These are phyloP conservation scores for Cystobasidium pallidum DNA, from an alignment of 1,284 basidiomycete genomes.

Conservation along the genomic window DNA sequence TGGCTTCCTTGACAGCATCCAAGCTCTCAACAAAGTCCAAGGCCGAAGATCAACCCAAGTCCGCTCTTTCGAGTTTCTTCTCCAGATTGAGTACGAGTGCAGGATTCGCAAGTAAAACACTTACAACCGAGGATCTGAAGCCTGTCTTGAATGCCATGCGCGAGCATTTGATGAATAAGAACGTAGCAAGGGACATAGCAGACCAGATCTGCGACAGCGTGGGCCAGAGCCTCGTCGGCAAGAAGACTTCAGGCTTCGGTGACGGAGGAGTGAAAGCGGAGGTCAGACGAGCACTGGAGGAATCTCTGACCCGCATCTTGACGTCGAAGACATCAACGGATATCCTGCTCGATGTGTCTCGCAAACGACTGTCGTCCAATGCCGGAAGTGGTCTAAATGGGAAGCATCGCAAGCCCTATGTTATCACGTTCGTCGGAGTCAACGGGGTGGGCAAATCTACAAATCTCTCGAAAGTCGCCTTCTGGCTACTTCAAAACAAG, in stretches of 20 bases:
- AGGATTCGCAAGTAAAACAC: slow-evolving; percentile 66
- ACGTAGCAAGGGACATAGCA: slow-evolving; percentile 93
- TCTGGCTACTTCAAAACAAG: slow-evolving; percentile 97
- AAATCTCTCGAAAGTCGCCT: slow-evolving; percentile 96
- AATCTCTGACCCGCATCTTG: slow-evolving; percentile 86
- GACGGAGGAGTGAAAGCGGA: slow-evolving; percentile 75
- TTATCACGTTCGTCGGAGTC: slow-evolving; percentile 97
- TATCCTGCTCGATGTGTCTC: slow-evolving; percentile 71
- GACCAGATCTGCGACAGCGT: slow-evolving; percentile 94
- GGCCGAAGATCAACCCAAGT: slow-evolving; percentile 7
- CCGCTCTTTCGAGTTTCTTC: slow-evolving; percentile 65
- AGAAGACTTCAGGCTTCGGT: slow-evolving; percentile 60
- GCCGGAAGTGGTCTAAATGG: slow-evolving; percentile 59
- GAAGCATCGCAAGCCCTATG: slow-evolving; percentile 66
- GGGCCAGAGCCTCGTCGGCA: slow-evolving; percentile 83
- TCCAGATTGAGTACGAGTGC: slow-evolving; percentile 71
- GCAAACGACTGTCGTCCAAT: slow-evolving; percentile 62
- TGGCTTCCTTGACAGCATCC: slow-evolving; percentile 61
- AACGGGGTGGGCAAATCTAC: slow-evolving; percentile 99
- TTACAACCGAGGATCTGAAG: slow-evolving; percentile 79
- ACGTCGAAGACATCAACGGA: slow-evolving; percentile 97
- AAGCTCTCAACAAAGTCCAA: slow-evolving; percentile 31
- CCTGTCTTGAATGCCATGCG: slow-evolving; percentile 94
- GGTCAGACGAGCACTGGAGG: slow-evolving; percentile 80
- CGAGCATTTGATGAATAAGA: slow-evolving; percentile 97